Evolutionary conservation across 257 asterid species (phyloP), one percentile per base, ranked within the genome.

Genomic region (Solanum arcanum): DNA sequence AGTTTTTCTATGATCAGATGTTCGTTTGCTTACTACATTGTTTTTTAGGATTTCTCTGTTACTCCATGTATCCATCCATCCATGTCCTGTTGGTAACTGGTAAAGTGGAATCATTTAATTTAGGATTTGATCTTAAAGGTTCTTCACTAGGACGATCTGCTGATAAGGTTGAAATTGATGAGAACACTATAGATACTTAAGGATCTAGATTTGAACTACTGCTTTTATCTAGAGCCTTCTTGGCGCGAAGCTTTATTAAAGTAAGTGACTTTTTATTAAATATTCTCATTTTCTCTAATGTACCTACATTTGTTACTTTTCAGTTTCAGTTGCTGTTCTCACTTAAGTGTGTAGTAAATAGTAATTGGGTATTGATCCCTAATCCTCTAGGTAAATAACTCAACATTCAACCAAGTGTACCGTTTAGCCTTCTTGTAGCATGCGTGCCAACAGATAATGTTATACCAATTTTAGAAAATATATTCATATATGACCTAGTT

Each of bases 91-190:
- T 37, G 41, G 41, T 37, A 37, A 37, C 37, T 37, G 39, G 39
- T 37, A 5, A 37, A 37, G 39, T 37, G 41, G 41, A 7, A 6
- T 37, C 41, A 37, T 37, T 37, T 37, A 37, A 37, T 37, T 37
- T 37, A 37, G 41, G 8, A 37, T 37, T 37, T 29, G 31, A 97
- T 88, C 88, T 97, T 87, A 97, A 97, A 91, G 99, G 99, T 80
- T 97, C 99, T 88, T 94, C 98, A 21, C 92, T 97, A 89, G 99
- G 99, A 76, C 98, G 99, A 86, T 97, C 98, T 39, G 99, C 98
- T 42, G 96, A 94, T 91, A 94, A 95, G 87, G 94, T 97, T 83
- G 94, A 95, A 93, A 95, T 97, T 66, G 99, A 97, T 59, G 99
- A 97, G 90, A 95, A 91, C 87, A 94, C 99, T 33, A 95, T 94